These are phyloP conservation scores for Jacaranda mimosifolia DNA, from an alignment of 257 asterid species.

Conservation along the genomic window DNA sequence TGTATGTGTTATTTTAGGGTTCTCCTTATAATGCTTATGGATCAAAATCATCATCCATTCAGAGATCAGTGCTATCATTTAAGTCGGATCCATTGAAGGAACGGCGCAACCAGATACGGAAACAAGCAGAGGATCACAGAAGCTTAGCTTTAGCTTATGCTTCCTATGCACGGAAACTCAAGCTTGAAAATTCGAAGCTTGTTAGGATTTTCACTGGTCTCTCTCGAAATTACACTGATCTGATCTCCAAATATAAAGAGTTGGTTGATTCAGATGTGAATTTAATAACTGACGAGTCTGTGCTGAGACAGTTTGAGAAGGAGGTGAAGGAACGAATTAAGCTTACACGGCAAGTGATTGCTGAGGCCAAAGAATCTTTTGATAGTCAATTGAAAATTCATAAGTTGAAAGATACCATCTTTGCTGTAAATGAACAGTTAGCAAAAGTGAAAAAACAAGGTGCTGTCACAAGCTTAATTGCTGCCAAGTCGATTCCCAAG, in stretches of 20 bases:
- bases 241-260: conserved; percentile 58
- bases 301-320: conserved; percentile 68
- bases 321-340: conserved; percentile 80
- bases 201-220: conserved; percentile 71
- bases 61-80: conserved; percentile 64
- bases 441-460: conserved; percentile 80
- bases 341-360: conserved; percentile 65
- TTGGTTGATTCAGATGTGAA: conserved; percentile 51
- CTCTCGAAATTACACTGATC: conserved; percentile 62
- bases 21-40: conserved; percentile 40
- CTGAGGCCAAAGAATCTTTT: conserved; percentile 73
- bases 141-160: conserved; percentile 68
- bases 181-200: conserved; percentile 74
- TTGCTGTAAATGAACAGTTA: conserved; percentile 70
- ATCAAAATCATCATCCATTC: conserved; percentile 37
- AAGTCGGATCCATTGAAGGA: conserved; percentile 77
- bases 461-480: conserved; percentile 81
- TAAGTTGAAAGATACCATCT: conserved; percentile 74
- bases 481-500: conserved; percentile 87
- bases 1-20: conserved; percentile 46
- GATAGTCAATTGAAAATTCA: conserved; percentile 79
- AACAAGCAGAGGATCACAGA: conserved; percentile 79
- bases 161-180: conserved; percentile 75
- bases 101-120: conserved; percentile 71
- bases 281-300: conserved; percentile 57